Conservation (phyloP, 768 basidiomycete species). For the Chalciporus sphaerocephalus region DNA sequence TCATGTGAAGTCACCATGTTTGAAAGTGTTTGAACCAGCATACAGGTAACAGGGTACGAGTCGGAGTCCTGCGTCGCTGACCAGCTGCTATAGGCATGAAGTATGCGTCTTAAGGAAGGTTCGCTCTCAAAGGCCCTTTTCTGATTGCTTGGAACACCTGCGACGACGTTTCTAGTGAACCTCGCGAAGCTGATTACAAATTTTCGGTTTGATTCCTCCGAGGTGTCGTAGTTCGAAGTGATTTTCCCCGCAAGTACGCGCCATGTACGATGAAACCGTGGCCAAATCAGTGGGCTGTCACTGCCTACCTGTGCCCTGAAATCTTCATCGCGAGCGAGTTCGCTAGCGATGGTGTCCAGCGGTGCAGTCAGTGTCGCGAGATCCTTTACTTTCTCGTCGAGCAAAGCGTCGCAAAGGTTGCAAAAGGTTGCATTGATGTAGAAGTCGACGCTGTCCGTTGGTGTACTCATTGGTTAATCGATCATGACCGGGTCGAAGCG, state of each 20-base stretch:
- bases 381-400: slow-evolving; percentile 27
- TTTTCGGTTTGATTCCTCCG: slow-evolving; percentile 33
- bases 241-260: slow-evolving; percentile 28
- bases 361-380: slow-evolving; percentile 24
- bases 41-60: slow-evolving; percentile 54
- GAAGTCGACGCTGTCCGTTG: not conserved
- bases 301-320: slow-evolving; percentile 35
- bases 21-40: slow-evolving; percentile 73
- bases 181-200: slow-evolving; percentile 57
- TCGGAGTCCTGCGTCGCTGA: slow-evolving; percentile 56
- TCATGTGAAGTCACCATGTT: slow-evolving; percentile 81
- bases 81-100: slow-evolving; percentile 78
- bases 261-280: slow-evolving; percentile 55
- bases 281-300: slow-evolving; percentile 49
- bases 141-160: slow-evolving; percentile 73
- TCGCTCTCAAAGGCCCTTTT: slow-evolving; percentile 63
- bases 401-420: slow-evolving; percentile 40
- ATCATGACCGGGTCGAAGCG: not conserved
- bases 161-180: slow-evolving; percentile 82
- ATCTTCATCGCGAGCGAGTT: slow-evolving; percentile 45
- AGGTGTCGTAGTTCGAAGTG: slow-evolving; percentile 33
- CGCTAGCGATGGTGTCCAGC: slow-evolving; percentile 50
- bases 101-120: slow-evolving; percentile 57
- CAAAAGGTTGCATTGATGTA: slow-evolving; percentile 34
- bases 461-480: slow-evolving; percentile 1